Evolutionary conservation across 768 basidiomycete species (phyloP).

Genomic region (Boletellus emodensis): DNA sequence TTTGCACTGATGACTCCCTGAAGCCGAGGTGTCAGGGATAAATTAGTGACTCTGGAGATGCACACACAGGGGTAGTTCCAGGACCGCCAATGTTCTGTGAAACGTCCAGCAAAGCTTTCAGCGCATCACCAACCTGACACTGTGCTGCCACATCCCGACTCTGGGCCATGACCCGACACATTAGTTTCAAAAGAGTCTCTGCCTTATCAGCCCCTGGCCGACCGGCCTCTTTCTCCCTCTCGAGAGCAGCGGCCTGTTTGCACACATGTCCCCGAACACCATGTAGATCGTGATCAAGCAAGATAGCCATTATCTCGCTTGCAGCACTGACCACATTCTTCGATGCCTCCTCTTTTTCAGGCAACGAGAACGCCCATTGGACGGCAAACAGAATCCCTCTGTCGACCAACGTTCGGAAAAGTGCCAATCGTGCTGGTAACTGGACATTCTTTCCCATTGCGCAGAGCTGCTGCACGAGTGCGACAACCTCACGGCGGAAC

Average conservation of each 20-base stretch:
- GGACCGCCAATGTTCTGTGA: conserved; percentile 43
- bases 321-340: conserved; percentile 70
- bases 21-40: conserved; percentile 5
- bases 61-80: conserved; percentile 35
- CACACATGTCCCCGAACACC: conserved; percentile 82
- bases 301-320: conserved; percentile 77
- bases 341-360: conserved; percentile 51
- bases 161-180: conserved; percentile 72
- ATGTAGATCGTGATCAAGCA: conserved; percentile 88
- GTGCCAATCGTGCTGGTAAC: conserved; percentile 73
- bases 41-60: neutral
- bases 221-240: conserved; percentile 55
- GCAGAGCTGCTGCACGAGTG: conserved; percentile 88
- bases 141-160: conserved; percentile 85
- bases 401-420: conserved; percentile 86
- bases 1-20: conserved; percentile 37
- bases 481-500: conserved; percentile 71
- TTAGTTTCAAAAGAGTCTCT: conserved; percentile 70
- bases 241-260: conserved; percentile 72
- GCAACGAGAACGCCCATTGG: conserved; percentile 82
- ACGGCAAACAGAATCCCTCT: conserved; percentile 86
- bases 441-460: conserved; percentile 97
- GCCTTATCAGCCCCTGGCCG: conserved; percentile 59
- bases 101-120: conserved; percentile 80
- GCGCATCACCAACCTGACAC: conserved; percentile 84